Conservation (phyloP, 352 stramenopile species). For the Thalassiosira allenii region DNA sequence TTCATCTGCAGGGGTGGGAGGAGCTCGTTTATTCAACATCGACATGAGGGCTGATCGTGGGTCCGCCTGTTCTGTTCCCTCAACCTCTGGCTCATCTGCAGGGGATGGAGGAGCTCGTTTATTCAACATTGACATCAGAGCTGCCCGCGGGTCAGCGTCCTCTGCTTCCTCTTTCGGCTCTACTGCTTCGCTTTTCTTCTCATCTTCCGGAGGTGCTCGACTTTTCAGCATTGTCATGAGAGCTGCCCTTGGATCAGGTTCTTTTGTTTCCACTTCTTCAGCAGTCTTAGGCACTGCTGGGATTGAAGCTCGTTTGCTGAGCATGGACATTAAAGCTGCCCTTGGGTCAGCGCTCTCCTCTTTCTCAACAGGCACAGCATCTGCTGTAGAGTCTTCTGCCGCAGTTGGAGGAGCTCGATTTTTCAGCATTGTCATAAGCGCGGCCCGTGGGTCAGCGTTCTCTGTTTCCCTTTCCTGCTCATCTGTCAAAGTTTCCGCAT, state of each 20-base stretch:
- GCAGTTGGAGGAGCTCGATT: slow-evolving; percentile 34
- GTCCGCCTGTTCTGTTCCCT: slow-evolving; percentile 9
- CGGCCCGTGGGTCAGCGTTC: slow-evolving; percentile 33
- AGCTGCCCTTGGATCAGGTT: slow-evolving; percentile 29
- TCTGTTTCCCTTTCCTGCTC: no score
- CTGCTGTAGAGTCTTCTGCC: neutral
- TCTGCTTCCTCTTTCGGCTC: neutral
- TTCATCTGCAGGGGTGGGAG: neutral
- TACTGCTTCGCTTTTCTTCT: neutral
- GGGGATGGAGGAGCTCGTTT: no score
- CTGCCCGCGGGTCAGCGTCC: slow-evolving; percentile 19
- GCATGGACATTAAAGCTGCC: slow-evolving; percentile 36
- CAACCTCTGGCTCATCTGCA: no score
- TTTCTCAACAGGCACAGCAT: neutral
- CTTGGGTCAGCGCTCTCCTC: neutral
- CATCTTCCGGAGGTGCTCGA: neutral
- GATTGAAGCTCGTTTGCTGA: slow-evolving; percentile 43
- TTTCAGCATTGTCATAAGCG: slow-evolving; percentile 46
- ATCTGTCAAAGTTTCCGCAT: no score
- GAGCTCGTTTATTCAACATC: no score
- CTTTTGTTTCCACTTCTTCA: neutral
- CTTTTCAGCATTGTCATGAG: slow-evolving; percentile 58
- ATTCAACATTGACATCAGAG: slow-evolving; percentile 44
- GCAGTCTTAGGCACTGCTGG: neutral
- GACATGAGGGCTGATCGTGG: no score